phyloP scores from a whole-genome alignment of 2,329 filamentous ascomycete genomes.

The Colletotrichum higginsianum region DNA sequence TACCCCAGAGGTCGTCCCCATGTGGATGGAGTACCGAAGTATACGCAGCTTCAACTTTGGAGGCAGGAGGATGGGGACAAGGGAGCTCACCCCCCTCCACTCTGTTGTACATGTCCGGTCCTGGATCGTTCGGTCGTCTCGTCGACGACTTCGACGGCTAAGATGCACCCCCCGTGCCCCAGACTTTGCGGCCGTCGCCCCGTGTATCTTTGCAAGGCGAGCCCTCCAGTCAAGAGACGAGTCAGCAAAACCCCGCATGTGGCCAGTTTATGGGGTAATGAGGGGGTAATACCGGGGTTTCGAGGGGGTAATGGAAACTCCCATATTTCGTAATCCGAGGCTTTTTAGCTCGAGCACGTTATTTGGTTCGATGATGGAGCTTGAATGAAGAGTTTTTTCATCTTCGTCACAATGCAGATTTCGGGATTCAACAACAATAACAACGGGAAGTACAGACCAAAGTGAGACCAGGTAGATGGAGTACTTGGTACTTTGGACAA shows the following conservation, averaged over 20 bases:
- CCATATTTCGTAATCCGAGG: slow-evolving; percentile 41
- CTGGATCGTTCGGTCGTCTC: not conserved
- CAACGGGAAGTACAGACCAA: not conserved
- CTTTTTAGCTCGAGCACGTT: slow-evolving; percentile 38
- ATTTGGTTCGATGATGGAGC: slow-evolving; percentile 21
- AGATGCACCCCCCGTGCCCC: slow-evolving; percentile 27
- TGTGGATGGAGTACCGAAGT: not conserved
- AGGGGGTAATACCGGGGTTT: slow-evolving; percentile 42
- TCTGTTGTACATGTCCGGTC: not conserved
- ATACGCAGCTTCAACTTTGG: no score
- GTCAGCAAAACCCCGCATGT: slow-evolving; percentile 41
- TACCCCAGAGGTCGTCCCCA: not conserved
- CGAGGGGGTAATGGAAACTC: slow-evolving; percentile 41
- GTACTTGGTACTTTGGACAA: not conserved
- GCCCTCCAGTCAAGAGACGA: slow-evolving; percentile 31
- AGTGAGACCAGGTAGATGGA: not conserved
- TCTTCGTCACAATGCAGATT: slow-evolving; percentile 25
- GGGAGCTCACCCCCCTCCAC: slow-evolving; percentile 7
- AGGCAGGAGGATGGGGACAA: not conserved
- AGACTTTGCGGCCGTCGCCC: slow-evolving; percentile 23
- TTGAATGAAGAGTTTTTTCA: slow-evolving; percentile 13
- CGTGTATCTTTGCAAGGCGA: slow-evolving; percentile 9
- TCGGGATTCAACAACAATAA: not conserved
- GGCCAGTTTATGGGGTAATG: slow-evolving; percentile 42
- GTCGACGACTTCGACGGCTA: not conserved